Percentiles rank a stretch among this genome's conserved stretches.
Conservation (phyloP, 106 monocot species). For the Cymbidium sinense region DNA sequence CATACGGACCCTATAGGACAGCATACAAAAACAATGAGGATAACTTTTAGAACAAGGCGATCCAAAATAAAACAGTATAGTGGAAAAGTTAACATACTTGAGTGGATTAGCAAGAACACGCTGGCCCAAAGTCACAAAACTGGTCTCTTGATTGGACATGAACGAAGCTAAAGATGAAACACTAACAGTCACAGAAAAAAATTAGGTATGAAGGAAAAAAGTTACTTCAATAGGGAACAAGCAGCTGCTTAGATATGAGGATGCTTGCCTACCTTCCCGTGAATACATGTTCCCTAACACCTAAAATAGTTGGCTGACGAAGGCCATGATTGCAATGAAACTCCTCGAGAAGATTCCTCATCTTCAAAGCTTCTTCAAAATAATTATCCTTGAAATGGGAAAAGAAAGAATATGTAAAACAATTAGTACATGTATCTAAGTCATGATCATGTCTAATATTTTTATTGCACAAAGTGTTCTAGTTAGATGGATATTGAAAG, state of each 20-base stretch:
- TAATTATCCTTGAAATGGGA: slow-evolving; percentile 59
- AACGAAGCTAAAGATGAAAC: slow-evolving; percentile 89
- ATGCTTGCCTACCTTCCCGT: slow-evolving; percentile 57
- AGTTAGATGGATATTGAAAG: background rate
- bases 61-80: background rate
- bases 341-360: slow-evolving; percentile 93
- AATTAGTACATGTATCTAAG: background rate
- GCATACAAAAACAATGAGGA: background rate
- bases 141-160: slow-evolving; percentile 94
- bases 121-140: slow-evolving; percentile 90
- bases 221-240: background rate
- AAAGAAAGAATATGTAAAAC: background rate
- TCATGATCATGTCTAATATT: background rate
- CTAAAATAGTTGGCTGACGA: slow-evolving; percentile 63
- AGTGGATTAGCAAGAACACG: slow-evolving; percentile 78
- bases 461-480: background rate
- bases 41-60: background rate
- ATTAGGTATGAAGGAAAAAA: background rate
- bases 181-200: slow-evolving; percentile 28
- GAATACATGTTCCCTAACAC: slow-evolving; percentile 81
- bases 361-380: slow-evolving; percentile 89
- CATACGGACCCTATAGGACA: slow-evolving; percentile 64
- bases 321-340: slow-evolving; percentile 56
- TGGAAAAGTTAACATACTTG: slow-evolving; percentile 43
- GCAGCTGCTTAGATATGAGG: background rate